A percentile compares a stretch with the other conserved stretches of the same genome.
phyloP scores from a whole-genome alignment of 805 yeast species.

The Barnettozyma pratensis region DNA sequence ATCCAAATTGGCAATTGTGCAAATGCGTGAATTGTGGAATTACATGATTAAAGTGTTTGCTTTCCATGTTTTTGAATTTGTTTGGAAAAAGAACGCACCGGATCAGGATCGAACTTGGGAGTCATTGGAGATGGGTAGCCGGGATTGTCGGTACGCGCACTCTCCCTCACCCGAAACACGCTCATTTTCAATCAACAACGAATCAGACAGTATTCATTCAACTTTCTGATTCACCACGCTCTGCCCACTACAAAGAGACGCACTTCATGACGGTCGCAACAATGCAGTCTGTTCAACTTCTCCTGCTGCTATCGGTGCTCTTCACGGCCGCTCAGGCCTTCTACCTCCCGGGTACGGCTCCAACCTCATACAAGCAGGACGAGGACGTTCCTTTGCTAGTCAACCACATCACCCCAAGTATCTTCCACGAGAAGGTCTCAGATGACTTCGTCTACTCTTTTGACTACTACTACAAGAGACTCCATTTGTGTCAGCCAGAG shows the following conservation, averaged over 20 bases:
- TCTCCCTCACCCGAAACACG: not conserved
- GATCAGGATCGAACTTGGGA: too few species aligned
- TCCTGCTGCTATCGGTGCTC: not conserved
- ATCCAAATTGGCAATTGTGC: slow-evolving; percentile 7
- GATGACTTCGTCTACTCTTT: slow-evolving; percentile 64
- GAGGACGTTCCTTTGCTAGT: slow-evolving; percentile 76
- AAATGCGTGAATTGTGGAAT: not conserved
- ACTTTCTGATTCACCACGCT: too few species aligned
- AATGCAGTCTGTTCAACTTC: not conserved
- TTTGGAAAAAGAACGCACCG: too few species aligned
- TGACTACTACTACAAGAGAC: slow-evolving; percentile 77
- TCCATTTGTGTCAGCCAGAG: slow-evolving; percentile 77
- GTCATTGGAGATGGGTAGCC: not conserved
- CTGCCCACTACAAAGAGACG: too few species aligned
- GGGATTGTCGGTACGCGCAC: not conserved
- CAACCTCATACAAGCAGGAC: slow-evolving; percentile 74
- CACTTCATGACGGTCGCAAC: not conserved
- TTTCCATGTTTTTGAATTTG: too few species aligned
- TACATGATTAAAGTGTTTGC: too few species aligned
- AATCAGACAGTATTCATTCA: too few species aligned
- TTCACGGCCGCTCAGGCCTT: slow-evolving; percentile 42
- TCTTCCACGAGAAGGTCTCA: slow-evolving; percentile 35
- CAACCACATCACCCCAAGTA: slow-evolving; percentile 84
- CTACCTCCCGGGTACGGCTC: slow-evolving; percentile 95
- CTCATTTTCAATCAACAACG: not conserved